A percentile compares a stretch with the other conserved stretches of the same genome.
These are phyloP conservation scores for Lasiodiplodia hormozganensis DNA, from an alignment of 2,329 filamentous ascomycete species.

Conservation along the genomic window DNA sequence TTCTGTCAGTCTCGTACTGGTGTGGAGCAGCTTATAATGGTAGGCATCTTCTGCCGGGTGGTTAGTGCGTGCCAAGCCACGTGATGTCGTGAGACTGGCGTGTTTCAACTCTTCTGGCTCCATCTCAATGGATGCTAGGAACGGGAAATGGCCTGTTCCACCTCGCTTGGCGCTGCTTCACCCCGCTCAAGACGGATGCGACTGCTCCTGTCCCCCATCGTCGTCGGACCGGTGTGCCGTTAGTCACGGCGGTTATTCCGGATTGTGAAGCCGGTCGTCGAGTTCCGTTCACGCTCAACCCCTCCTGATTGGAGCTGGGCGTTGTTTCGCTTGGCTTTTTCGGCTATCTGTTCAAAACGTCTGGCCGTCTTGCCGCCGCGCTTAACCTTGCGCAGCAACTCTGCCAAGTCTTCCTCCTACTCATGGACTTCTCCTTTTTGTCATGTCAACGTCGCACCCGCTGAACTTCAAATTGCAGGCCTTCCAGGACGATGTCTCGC, in stretches of 20 bases:
- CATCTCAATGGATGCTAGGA: background rate
- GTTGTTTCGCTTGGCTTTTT: conserved; percentile 13
- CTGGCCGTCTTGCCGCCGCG: background rate
- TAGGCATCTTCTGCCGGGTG: background rate
- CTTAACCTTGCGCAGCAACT: background rate
- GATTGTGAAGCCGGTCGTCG: background rate
- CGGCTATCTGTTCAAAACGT: conserved; percentile 13
- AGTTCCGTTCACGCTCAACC: background rate
- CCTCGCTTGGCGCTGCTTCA: background rate
- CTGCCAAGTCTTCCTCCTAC: background rate
- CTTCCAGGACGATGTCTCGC: background rate
- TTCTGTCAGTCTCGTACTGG: background rate
- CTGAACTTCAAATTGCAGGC: background rate
- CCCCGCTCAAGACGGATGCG: background rate
- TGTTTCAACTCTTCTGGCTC: background rate
- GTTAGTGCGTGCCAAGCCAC: background rate
- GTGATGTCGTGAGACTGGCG: conserved; percentile 15
- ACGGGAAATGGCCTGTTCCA: background rate
- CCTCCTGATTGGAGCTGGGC: conserved; percentile 5
- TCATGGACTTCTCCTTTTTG: background rate
- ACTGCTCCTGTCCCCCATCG: background rate
- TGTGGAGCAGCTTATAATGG: background rate
- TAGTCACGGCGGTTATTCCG: conserved; percentile 13
- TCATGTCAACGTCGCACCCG: background rate
- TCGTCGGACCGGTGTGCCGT: conserved; percentile 15